Evolutionary conservation across 2,329 filamentous ascomycete genomes (phyloP).

Genomic region (Coniella vitis): DNA sequence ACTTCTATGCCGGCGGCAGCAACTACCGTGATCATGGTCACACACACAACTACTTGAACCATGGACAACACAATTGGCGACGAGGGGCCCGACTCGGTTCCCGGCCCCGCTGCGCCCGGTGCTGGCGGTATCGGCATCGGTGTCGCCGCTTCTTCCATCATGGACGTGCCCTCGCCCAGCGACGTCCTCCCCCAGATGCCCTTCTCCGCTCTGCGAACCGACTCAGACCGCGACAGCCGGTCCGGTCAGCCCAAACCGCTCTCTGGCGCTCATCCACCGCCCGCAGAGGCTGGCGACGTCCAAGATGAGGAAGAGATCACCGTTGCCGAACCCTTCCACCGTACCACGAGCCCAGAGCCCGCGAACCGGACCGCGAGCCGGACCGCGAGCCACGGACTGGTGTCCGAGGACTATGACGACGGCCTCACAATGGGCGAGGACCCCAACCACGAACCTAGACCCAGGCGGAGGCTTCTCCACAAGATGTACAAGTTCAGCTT

Average conservation of each 20-base stretch:
- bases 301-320: slow-evolving; percentile 54
- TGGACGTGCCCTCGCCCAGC: slow-evolving; percentile 2
- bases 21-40: too few species aligned
- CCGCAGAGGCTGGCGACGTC: slow-evolving; percentile 38
- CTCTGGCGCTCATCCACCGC: slow-evolving; percentile 5
- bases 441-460: slow-evolving; percentile 24
- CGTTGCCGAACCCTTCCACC: slow-evolving; percentile 50
- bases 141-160: background rate
- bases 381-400: slow-evolving; percentile 15
- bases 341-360: slow-evolving; percentile 46
- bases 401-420: slow-evolving; percentile 20
- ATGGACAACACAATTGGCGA: slow-evolving; percentile 15
- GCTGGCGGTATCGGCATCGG: slow-evolving; percentile 1
- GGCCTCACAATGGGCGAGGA: slow-evolving; percentile 22
- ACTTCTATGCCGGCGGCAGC: too few species aligned
- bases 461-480: slow-evolving; percentile 36
- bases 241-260: slow-evolving; percentile 22
- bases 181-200: slow-evolving; percentile 2
- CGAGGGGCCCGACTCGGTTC: slow-evolving; percentile 14
- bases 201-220: slow-evolving; percentile 13
- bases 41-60: background rate
- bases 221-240: slow-evolving; percentile 6
- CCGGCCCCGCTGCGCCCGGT: slow-evolving; percentile 3
- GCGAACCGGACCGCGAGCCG: slow-evolving; percentile 24
- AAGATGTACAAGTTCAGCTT: slow-evolving; percentile 96